These are phyloP conservation scores for Epichloe typhina DNA, from an alignment of 2,329 filamentous ascomycete genomes.

Conservation along the genomic window DNA sequence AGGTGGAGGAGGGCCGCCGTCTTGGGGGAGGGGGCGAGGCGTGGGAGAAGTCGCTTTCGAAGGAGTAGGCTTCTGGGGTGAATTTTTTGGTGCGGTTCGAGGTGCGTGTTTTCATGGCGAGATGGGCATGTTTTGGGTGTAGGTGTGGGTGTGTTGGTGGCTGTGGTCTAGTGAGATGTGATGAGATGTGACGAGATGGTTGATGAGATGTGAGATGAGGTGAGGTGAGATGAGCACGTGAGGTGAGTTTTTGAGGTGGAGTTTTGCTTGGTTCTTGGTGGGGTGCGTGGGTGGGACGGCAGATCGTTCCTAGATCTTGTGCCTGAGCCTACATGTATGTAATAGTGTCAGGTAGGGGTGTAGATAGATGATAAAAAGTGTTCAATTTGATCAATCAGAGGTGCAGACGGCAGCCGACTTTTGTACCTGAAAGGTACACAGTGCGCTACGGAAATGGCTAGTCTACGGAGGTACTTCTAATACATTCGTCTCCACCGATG, in stretches of 20 bases:
- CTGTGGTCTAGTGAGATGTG: background rate
- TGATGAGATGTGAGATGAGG: background rate
- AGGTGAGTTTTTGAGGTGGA: slow-evolving; percentile 1
- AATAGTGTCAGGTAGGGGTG: too few relatives aligned
- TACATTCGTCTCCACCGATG: too few relatives aligned
- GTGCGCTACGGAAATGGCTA: too few relatives aligned
- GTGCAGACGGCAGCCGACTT: too few relatives aligned
- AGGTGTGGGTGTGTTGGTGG: background rate
- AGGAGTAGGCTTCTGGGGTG: slow-evolving; percentile 21
- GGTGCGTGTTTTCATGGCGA: slow-evolving; percentile 23
- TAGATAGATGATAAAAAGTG: too few relatives aligned
- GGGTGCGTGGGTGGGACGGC: too few relatives aligned
- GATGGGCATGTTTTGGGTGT: background rate
- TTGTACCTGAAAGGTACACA: too few relatives aligned
- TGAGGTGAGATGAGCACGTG: background rate
- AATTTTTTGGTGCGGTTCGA: slow-evolving; percentile 24
- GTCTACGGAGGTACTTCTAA: too few relatives aligned
- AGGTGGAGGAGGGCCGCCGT: background rate
- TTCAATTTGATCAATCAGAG: too few relatives aligned
- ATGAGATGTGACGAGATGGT: background rate
- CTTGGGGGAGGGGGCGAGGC: background rate
- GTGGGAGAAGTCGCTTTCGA: slow-evolving; percentile 13
- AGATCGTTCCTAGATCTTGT: too few relatives aligned
- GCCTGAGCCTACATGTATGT: too few relatives aligned
- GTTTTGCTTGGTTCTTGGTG: background rate